Percentiles rank a stretch among this genome's conserved stretches.
Conservation (phyloP, 805 yeast species). For the Kazachstania africana region DNA sequence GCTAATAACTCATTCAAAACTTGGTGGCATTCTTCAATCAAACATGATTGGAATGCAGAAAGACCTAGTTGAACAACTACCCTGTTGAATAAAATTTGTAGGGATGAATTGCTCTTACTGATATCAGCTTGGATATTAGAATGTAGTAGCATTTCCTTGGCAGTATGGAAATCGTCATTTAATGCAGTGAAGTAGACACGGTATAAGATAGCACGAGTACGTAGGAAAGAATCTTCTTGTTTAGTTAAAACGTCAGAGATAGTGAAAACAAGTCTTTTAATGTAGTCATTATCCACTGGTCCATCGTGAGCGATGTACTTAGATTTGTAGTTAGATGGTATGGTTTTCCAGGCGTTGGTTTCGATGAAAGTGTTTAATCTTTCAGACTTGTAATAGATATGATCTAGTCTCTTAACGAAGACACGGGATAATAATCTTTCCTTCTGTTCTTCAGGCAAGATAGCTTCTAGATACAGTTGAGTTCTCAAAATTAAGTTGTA, state of each 20-base stretch:
- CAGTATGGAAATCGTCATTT: conserved; percentile 69
- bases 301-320: conserved; percentile 20
- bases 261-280: conserved; percentile 49
- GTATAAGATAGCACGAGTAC: conserved; percentile 73
- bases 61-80: conserved; percentile 92
- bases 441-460: conserved; percentile 34
- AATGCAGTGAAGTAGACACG: conserved; percentile 87
- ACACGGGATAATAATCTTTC: conserved; percentile 62
- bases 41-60: conserved; percentile 86
- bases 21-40: conserved; percentile 77
- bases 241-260: conserved; percentile 55
- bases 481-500: conserved; percentile 71
- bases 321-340: conserved; percentile 20
- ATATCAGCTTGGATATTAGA: conserved; percentile 79
- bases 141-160: conserved; percentile 77
- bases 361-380: conserved; percentile 62
- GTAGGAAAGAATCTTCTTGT: conserved; percentile 56
- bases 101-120: conserved; percentile 57
- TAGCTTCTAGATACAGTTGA: conserved; percentile 72
- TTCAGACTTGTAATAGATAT: conserved; percentile 83
- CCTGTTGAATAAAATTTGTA: conserved; percentile 91
- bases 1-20: conserved; percentile 79
- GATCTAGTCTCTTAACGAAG: conserved; percentile 76
- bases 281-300: conserved; percentile 28
- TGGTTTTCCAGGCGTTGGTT: conserved; percentile 56